A percentile compares a stretch with the other conserved stretches of the same genome.
Conservation (phyloP, 257 asterid genomes). For the Lycium ferocissimum region DNA sequence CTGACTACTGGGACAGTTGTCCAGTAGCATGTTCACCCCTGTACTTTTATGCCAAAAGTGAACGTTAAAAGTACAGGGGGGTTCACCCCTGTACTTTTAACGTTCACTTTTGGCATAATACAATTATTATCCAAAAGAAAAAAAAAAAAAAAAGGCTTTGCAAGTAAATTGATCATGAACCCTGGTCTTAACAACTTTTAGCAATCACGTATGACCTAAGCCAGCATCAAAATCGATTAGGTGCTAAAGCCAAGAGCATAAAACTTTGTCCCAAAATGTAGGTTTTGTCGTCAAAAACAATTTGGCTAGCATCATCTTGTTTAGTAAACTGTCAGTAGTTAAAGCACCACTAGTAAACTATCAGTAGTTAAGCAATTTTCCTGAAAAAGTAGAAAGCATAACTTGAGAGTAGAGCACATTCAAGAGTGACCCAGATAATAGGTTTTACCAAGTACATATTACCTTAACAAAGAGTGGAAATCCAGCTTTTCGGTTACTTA, state of each 20-base stretch:
- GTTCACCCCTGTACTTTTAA: no score
- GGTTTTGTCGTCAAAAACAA: not conserved
- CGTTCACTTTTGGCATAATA: no score
- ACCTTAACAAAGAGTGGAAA: not conserved
- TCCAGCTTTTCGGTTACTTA: not conserved
- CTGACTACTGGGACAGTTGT: no score
- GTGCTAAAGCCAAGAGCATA: not conserved
- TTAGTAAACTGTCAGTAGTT: not conserved
- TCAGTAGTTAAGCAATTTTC: slow-evolving; percentile 7
- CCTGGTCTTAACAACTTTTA: not conserved
- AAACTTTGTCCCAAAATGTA: not conserved
- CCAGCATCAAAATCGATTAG: not conserved
- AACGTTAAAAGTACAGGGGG: no score
- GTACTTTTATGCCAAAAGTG: no score
- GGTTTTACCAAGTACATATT: slow-evolving; percentile 19
- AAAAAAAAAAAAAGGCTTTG: slow-evolving; percentile 5
- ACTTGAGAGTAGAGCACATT: slow-evolving; percentile 15
- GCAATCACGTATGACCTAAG: not conserved
- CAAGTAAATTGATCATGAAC: slow-evolving; percentile 10
- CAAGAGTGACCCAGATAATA: slow-evolving; percentile 5
- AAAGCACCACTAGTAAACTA: slow-evolving; percentile 5
- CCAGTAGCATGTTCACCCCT: no score
- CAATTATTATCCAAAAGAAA: no score
- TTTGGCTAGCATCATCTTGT: no score
- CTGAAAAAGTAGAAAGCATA: not conserved